These are phyloP conservation scores for Boletus edulis DNA, from an alignment of 768 basidiomycete species.

Conservation along the genomic window DNA sequence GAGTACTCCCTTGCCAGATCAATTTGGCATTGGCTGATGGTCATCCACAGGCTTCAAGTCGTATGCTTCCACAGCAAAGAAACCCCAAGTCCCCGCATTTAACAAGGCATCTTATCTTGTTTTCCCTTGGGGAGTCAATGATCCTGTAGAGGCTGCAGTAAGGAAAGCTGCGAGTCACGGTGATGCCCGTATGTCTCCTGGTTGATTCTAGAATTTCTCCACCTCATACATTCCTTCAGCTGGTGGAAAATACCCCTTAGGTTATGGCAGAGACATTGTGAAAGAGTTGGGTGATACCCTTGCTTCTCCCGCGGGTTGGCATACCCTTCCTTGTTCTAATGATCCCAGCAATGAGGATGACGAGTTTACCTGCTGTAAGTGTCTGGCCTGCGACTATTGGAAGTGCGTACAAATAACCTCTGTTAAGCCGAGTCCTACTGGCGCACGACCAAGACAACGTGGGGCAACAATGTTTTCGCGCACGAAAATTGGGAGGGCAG, in stretches of 20 bases:
- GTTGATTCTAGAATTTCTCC: neutral
- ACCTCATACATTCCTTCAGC: neutral
- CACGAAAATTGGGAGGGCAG: conserved; percentile 91
- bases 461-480: conserved; percentile 90
- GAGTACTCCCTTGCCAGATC: neutral
- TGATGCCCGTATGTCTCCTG: conserved; percentile 8
- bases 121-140: conserved; percentile 82
- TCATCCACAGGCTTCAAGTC: conserved; percentile 4
- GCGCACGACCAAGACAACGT: conserved; percentile 76
- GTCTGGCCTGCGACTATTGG: neutral
- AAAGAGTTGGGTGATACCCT: conserved; percentile 71
- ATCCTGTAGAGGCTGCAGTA: conserved; percentile 57
- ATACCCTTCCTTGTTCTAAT: conserved; percentile 67
- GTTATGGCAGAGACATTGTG: conserved; percentile 33
- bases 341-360: conserved; percentile 49
- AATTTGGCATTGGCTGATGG: neutral
- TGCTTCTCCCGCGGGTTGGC: conserved; percentile 93
- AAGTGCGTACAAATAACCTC: neutral
- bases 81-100: conserved; percentile 5
- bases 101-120: conserved; percentile 61
- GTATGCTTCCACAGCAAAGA: conserved; percentile 10
- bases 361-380: conserved; percentile 8
- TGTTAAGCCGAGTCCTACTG: conserved; percentile 36
- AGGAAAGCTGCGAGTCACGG: conserved; percentile 20
- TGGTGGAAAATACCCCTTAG: conserved; percentile 5